Base-by-base conservation (phyloP, 768 basidiomycete species). In the Leccinum subtestaceum region DNA sequence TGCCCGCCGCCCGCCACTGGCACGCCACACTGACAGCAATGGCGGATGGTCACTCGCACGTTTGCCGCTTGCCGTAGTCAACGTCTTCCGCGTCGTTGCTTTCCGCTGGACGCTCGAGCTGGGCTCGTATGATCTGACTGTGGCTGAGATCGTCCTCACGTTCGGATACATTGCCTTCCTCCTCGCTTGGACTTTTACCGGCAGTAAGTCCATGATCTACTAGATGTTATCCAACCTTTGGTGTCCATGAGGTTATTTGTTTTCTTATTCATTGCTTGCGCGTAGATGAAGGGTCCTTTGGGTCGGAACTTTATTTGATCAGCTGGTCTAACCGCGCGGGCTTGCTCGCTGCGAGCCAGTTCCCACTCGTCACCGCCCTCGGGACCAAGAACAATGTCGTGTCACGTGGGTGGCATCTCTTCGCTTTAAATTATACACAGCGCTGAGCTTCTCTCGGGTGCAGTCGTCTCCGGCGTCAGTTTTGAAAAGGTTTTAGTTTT, bases 311-410 rank as follows among this genome's bases (percentile, higher is more conserved):
- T 4, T 60, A 70, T 32, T 43, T 68, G 0, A 43, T 4, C 1
- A 64, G 45, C 51, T 80, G 73, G 70, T 63, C 65, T 9, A 64
- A 65, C 34, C 72, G 74, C 19, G 70, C 72, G 5, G 74, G 64
- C 1, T 23, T 65, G 2, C 53, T 78, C 21, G 76, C 76, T 1
- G 67, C 70, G 2, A 69, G 66, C 21, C 79, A 82, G 63, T 62
- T 78, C 5, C 76, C 79, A 3, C 64, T 82, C 4, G 74, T 81
- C 56, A 73, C 79, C 0, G 78, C 72, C 5, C 73, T 83, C 2
- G 80, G 78, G 0, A 78, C 77, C 13, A 83, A 83, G 70, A 79
- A 83, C 65, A 83, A 83, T 48, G 9, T 77, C 31, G 71, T 83
- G 23, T 74, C 77, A 7, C 43, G 77, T 77, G 48, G 7, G 75